Base-by-base conservation (phyloP, 768 basidiomycete genomes). In the Mycena floridula region DNA sequence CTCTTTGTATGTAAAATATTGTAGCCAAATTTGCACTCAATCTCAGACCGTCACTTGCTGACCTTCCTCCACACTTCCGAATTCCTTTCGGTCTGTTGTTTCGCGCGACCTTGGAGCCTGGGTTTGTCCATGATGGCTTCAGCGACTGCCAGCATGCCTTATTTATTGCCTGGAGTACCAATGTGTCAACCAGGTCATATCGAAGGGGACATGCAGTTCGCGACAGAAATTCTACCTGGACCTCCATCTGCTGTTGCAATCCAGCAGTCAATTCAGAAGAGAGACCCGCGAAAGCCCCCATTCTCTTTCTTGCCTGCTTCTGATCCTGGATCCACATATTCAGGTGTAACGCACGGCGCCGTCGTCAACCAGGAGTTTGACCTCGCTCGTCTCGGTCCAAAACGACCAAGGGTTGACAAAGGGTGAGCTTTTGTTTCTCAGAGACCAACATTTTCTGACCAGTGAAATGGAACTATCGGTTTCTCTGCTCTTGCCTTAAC, bases 281-380 rank as follows among this genome's bases (percentile, higher is more conserved):
- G 85, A 60, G 88, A 91, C 70, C 81, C 81, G 57, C 87, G 76
- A 71, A 89, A 90, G 67, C 78, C 83, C 42, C 65, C 74, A 47
- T 72, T 80, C 65, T 89, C 89, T 50, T 92, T 90, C 72, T 73
- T 92, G 59, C 88, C 89, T 38, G 66, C 79, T 50, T 79, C 81
- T 57, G 89, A 92, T 73, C 89, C 89, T 50, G 89, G 89, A 59
- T 84, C 89, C 55, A 92, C 89, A 21, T 92, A 89, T 70, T 80
- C 84, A 60, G 85, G 82, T 48, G 75, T 84, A 59, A 74, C 81
- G 69, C 74, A 80, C 52, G 77, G 77, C 49, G 76, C 82, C 58
- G 71, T 81, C 51, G 70, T 74, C 56, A 72, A 76, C 50, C 79
- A 80, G 54, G 81, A 82, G 57, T 63, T 75, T 53, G 82, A 82